Percentiles rank a stretch among this genome's conserved stretches.
phyloP scores from a whole-genome alignment of 768 basidiomycete species.

The Boletus rufocinnamomeus region DNA sequence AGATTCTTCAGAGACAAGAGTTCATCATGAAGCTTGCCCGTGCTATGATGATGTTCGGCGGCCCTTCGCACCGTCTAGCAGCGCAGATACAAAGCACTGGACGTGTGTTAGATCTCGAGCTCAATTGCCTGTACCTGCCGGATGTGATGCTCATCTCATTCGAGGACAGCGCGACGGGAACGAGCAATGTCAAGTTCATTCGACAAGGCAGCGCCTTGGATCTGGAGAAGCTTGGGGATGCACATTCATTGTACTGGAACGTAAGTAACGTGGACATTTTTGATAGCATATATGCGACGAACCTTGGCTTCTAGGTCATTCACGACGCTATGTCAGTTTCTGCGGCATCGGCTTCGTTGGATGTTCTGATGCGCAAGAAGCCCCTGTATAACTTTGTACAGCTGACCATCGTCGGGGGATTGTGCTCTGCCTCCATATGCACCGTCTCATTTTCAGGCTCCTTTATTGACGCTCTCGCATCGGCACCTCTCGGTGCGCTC shows the following conservation, averaged over 20 bases:
- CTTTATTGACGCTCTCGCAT: conserved; percentile 73
- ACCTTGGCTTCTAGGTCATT: conserved; percentile 56
- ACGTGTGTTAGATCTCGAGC: conserved; percentile 72
- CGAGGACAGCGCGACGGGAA: conserved; percentile 77
- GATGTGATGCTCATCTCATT: conserved; percentile 81
- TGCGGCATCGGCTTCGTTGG: conserved; percentile 69
- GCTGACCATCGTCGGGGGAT: conserved; percentile 69
- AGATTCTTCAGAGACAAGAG: conserved; percentile 77
- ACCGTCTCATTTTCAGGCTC: conserved; percentile 71
- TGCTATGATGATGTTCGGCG: conserved; percentile 90
- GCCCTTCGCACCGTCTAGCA: conserved; percentile 79
- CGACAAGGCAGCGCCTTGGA: conserved; percentile 72
- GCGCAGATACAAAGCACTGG: conserved; percentile 81
- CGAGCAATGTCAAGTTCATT: conserved; percentile 79
- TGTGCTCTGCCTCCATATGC: conserved; percentile 76
- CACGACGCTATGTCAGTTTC: conserved; percentile 78
- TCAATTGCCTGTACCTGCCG: conserved; percentile 73
- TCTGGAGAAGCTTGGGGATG: conserved; percentile 72
- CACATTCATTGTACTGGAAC: conserved; percentile 74
- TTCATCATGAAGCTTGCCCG: conserved; percentile 84
- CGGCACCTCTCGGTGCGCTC: conserved; percentile 74
- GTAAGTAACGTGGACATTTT: conserved; percentile 35
- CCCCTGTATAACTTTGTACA: conserved; percentile 64
- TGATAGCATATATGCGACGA: not conserved
- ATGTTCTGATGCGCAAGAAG: conserved; percentile 67